Percentiles rank a stretch among this genome's conserved stretches.
Conservation (phyloP, 257 asterid species). For the Solanum pimpinellifolium region DNA sequence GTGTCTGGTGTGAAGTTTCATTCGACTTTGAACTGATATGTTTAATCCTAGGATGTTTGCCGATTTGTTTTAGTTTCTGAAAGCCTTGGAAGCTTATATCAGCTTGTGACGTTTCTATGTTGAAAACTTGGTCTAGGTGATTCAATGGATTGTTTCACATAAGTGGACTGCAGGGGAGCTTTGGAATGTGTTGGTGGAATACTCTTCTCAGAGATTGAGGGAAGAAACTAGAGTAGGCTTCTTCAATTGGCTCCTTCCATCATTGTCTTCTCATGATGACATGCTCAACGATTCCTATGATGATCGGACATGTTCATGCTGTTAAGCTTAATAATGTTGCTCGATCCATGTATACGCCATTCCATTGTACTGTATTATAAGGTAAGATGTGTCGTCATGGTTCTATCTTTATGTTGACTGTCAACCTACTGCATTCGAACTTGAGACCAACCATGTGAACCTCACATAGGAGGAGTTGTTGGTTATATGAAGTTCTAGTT, state of each 20-base stretch:
- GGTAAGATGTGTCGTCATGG: background rate
- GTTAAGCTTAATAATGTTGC: background rate
- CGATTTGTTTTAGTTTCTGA: background rate
- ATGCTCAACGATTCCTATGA: slow-evolving; percentile 4
- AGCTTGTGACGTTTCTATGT: background rate
- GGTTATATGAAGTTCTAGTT: background rate
- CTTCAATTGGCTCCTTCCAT: slow-evolving; percentile 71
- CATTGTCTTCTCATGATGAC: slow-evolving; percentile 14
- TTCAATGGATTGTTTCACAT: slow-evolving; percentile 50
- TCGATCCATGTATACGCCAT: background rate
- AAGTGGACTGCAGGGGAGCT: slow-evolving; percentile 79
- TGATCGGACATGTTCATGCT: background rate
- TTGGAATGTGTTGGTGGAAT: slow-evolving; percentile 65
- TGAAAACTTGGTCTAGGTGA: slow-evolving; percentile 19
- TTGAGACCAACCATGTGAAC: background rate
- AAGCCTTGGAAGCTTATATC: background rate
- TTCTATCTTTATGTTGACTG: background rate
- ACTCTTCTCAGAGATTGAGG: slow-evolving; percentile 32
- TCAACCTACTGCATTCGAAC: background rate
- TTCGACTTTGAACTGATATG: background rate
- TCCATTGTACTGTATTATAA: background rate
- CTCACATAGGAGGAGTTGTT: background rate
- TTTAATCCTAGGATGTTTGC: background rate
- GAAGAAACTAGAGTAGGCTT: slow-evolving; percentile 37
- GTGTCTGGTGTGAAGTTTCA: background rate